A percentile compares a stretch with the other conserved stretches of the same genome.
Evolutionary conservation across 2,329 filamentous ascomycete genomes (phyloP).

Genomic region (Elsinoe necatrix): DNA sequence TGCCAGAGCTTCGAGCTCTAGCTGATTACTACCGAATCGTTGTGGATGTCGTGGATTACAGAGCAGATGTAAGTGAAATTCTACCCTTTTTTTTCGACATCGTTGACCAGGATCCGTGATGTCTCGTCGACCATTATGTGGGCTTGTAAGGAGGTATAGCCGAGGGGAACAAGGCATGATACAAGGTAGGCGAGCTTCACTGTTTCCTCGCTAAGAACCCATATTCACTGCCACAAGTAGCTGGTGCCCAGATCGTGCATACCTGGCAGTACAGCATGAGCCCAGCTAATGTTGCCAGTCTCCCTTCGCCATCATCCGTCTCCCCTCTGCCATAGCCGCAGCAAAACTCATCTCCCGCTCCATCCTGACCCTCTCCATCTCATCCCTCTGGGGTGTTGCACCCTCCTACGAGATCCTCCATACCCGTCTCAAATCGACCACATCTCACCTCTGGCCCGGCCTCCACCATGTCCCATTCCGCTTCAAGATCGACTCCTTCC

Average conservation of each 20-base stretch:
- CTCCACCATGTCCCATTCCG: constrained; percentile 66
- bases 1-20: constrained; percentile 73
- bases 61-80: constrained; percentile 53
- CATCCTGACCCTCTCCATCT: constrained; percentile 72
- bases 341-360: constrained; percentile 67
- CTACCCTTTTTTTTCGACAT: neutral
- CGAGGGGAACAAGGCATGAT: too few relatives aligned
- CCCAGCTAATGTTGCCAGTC: constrained; percentile 47
- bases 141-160: neutral
- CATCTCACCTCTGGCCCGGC: constrained; percentile 55
- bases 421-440: constrained; percentile 50
- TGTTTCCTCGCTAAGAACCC: constrained; percentile 1
- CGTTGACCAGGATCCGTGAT: neutral
- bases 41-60: constrained; percentile 67
- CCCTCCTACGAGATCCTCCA: constrained; percentile 61
- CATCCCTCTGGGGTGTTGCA: constrained; percentile 80
- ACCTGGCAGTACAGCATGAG: neutral
- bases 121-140: neutral
- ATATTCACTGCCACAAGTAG: constrained; percentile 7
- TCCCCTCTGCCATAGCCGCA: constrained; percentile 55
- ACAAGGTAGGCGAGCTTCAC: constrained; percentile 4
- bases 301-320: constrained; percentile 70
- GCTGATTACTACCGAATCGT: constrained; percentile 59
- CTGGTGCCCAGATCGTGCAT: neutral
- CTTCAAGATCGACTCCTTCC: constrained; percentile 76